phyloP scores from a whole-genome alignment of 768 basidiomycete genomes.

The Agaricus sinodeliciosus region DNA sequence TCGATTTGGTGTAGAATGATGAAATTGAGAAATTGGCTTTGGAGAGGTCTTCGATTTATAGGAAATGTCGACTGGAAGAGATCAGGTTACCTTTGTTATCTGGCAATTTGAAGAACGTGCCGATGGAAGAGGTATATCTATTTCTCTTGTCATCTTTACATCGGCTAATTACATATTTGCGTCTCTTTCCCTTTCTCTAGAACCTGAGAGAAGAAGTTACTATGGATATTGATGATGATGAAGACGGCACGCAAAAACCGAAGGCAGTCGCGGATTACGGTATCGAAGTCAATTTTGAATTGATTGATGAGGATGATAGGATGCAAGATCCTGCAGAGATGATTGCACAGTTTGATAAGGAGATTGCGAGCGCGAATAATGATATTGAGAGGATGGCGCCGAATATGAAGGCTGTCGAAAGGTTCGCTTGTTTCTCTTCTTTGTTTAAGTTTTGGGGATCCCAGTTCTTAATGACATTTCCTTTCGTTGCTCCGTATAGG shows the following conservation, averaged over 20 bases:
- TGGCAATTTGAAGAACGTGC: conserved; percentile 80
- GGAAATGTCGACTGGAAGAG: conserved; percentile 91
- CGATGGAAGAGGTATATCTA: conserved; percentile 85
- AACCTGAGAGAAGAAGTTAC: conserved; percentile 78
- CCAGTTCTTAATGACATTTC: neutral
- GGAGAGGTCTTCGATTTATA: conserved; percentile 82
- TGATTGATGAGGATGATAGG: conserved; percentile 67
- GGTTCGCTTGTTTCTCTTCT: conserved; percentile 35
- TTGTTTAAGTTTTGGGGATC: neutral
- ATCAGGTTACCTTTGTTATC: conserved; percentile 70
- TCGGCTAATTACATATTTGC: neutral
- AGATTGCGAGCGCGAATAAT: conserved; percentile 57
- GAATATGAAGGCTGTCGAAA: conserved; percentile 94
- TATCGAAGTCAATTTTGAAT: conserved; percentile 81
- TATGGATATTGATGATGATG: conserved; percentile 92
- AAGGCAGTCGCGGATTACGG: conserved; percentile 77
- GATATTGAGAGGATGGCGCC: conserved; percentile 95
- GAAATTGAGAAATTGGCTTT: conserved; percentile 85
- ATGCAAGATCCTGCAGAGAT: conserved; percentile 60
- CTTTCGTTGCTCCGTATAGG: conserved; percentile 24
- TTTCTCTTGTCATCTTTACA: neutral
- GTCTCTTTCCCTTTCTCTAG: conserved; percentile 28
- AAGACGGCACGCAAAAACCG: conserved; percentile 69
- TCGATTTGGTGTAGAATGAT: conserved; percentile 36
- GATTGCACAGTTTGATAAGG: conserved; percentile 67